Base-by-base conservation (phyloP, 176 grass and related monocot genomes). In the Zizania latifolia region DNA sequence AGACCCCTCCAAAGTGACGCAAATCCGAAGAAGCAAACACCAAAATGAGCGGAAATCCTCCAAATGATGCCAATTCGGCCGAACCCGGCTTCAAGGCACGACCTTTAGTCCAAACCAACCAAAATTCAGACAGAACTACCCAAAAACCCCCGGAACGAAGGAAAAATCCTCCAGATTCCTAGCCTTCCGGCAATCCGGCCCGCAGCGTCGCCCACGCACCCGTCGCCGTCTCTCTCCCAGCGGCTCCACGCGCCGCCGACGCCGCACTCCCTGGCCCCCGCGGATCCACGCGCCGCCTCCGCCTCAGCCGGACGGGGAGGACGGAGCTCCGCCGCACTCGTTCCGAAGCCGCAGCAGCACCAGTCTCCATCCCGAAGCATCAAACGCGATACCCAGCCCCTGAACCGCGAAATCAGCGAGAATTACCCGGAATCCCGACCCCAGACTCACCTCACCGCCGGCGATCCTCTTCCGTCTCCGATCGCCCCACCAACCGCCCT, bases 381-480 rank as follows among this genome's bases (percentile, higher is more conserved):
- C n/a, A n/a, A n/a, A n/a, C 23, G 69, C 10, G 5, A 79, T 21
- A 6, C 51, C 50, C 33, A 30, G 75, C 68, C 62, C 40, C 68
- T 2, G 37, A 63, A 26, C 41, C 3, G 28, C 81, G 14, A 53
- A 88, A 84, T 84, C 80, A 64, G 67, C 0, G 55, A 6, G 21
- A 84, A 84, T 88, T 70, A 62, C 0, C 12, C 62, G 28, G 45
- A 74, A 70, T 44, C 19, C 44, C 60, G 48, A 36, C 62, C 36
- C 16, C 66, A 7, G 29, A 74, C 84, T 87, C 81, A 91, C 84
- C 84, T 87, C 74, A 58, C 41, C 54, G 76, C 51, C 58, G 63
- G 61, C 55, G 84, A 81, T 71, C 58, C 69, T 17, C 62, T 51
- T 8, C 65, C 64, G 31, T 6, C 74, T 70, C 75, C 70, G 86